A percentile compares a stretch with the other conserved stretches of the same genome.
Conservation (phyloP, 2,329 filamentous ascomycete species). For the Dactylonectria macrodidyma region DNA sequence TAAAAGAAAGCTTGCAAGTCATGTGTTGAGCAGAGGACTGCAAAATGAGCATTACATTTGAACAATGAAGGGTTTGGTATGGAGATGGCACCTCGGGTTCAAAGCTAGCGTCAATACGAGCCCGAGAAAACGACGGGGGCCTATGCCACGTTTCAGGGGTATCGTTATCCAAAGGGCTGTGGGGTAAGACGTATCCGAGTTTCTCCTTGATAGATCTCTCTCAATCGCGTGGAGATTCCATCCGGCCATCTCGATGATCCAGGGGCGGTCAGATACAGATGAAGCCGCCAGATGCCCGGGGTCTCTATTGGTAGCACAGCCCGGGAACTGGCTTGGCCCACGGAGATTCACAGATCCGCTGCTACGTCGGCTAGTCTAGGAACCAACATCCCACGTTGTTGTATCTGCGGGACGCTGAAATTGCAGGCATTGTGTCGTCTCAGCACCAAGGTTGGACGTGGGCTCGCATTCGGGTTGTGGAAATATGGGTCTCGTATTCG, state of each 20-base stretch:
- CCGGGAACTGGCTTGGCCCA: background rate
- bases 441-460: slow-evolving; percentile 1
- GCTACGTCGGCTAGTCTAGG: background rate
- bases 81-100: background rate
- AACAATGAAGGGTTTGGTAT: background rate
- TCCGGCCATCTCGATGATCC: background rate
- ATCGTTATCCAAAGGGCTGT: background rate
- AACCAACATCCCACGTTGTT: background rate
- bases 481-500: slow-evolving; percentile 33
- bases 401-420: background rate
- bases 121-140: background rate
- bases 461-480: slow-evolving; percentile 30
- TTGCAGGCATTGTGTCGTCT: slow-evolving; percentile 3
- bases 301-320: background rate
- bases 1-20: background rate
- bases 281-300: background rate
- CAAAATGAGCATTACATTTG: background rate
- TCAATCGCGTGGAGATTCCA: background rate
- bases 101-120: background rate
- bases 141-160: background rate
- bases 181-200: background rate
- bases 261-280: slow-evolving; percentile 4
- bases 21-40: background rate
- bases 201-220: background rate
- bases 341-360: background rate